Evolutionary conservation across 306 rosid genomes (phyloP), one percentile per base, ranked within the genome.

Genomic region (Pueraria montana): DNA sequence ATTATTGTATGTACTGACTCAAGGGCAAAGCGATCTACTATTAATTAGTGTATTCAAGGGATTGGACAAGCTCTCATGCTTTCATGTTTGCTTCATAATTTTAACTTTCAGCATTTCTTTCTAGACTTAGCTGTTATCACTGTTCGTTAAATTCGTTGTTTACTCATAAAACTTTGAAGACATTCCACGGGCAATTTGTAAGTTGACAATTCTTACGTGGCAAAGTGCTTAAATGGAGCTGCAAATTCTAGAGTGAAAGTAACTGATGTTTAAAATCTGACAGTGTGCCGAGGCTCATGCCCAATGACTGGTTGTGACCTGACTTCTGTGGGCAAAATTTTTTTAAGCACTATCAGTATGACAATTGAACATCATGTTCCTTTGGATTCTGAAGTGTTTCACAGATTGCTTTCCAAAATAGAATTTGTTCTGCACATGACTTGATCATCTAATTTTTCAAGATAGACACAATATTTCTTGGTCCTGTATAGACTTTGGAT

Each of bases 151-250:
- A 14, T 65, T 34, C 9, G 0, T 24, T 18, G 13, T 18, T 43
- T 32, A 62, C n/a, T 13, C 36, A 21, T 58, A 59, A 11, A 12
- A 23, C 38, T 23, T 58, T 26, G 8, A 10, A 6, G 69, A 30
- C 43, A 12, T 23, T 63, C 21, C 69, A 7, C 4, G 26, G 23
- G 23, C 23, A 55, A 13, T 48, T 73, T 30, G 6, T 38, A 8
- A 38, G 43, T 38, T 50, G 58, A 50, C 21, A 17, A 50, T 50
- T 50, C 58, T 7, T 53, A 18, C 61, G 18, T 6, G 26, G 30
- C 27, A 63, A 16, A 46, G 30, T 74, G 62, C 59, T 75, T 53
- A 42, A 66, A 73, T 14, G 59, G 62, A 42, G 62, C 49, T 45
- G 23, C 7, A 8, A 43, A 43, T 71, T 72, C 34, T 73, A 8